Percentiles rank a stretch among this genome's conserved stretches.
phyloP scores from a whole-genome alignment of 2,329 filamentous ascomycete genomes.

The Paraphoma chrysanthemicola region DNA sequence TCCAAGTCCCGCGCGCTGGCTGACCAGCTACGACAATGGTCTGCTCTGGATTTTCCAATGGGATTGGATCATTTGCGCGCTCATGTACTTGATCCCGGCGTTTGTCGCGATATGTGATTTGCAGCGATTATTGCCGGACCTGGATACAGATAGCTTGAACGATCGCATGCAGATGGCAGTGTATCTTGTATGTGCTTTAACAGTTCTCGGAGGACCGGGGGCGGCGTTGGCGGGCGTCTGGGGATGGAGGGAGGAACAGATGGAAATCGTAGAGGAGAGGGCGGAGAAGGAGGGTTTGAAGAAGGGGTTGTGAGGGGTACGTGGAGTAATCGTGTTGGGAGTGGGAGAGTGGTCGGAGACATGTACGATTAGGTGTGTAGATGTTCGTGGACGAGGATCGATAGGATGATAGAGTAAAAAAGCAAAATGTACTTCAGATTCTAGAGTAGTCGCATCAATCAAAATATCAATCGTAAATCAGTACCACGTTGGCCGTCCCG shows the following conservation, averaged over 20 bases:
- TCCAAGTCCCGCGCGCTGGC: slow-evolving; percentile 15
- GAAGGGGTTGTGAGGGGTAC: slow-evolving; percentile 5
- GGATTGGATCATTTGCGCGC: slow-evolving; percentile 17
- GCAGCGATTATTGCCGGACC: slow-evolving; percentile 10
- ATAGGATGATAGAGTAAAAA: too few species aligned
- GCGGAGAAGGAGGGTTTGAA: slow-evolving; percentile 4
- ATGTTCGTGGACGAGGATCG: too few species aligned
- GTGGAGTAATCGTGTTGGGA: too few species aligned
- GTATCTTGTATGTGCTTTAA: slow-evolving; percentile 7
- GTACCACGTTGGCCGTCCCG: too few species aligned
- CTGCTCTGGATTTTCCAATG: slow-evolving; percentile 28
- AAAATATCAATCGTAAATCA: too few species aligned
- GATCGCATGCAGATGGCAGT: slow-evolving; percentile 15
- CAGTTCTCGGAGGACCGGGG: slow-evolving; percentile 14
- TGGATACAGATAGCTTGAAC: slow-evolving; percentile 9
- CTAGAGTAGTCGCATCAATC: too few species aligned
- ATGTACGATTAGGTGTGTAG: too few species aligned
- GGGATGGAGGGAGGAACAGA: slow-evolving; percentile 23
- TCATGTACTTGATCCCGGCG: slow-evolving; percentile 6
- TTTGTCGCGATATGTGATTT: slow-evolving; percentile 21
- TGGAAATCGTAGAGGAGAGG: slow-evolving; percentile 15
- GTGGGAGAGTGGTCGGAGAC: too few species aligned
- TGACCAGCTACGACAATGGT: slow-evolving; percentile 8
- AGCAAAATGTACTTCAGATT: too few species aligned
- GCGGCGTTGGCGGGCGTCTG: slow-evolving; percentile 19